Evolutionary conservation across 2,329 filamentous ascomycete species (phyloP).

Genomic region (Microcyclospora tardicrescens): DNA sequence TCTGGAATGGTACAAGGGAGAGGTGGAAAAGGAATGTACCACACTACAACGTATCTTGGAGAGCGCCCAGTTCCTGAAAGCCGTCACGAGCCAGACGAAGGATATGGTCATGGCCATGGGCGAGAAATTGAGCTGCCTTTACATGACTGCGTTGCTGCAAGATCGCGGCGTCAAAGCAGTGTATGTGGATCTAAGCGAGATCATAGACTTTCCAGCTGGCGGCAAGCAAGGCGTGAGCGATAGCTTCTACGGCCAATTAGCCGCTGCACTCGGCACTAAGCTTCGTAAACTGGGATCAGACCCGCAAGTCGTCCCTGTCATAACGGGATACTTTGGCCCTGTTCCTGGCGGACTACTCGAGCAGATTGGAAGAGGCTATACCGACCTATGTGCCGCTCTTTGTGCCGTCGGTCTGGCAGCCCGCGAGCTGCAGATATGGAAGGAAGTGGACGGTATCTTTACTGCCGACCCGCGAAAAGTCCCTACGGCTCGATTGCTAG

Average conservation of each 20-base stretch:
- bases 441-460: slow-evolving; percentile 95
- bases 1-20: slow-evolving; percentile 44
- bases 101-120: slow-evolving; percentile 82
- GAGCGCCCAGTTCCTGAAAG: slow-evolving; percentile 45
- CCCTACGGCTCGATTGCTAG: slow-evolving; percentile 79
- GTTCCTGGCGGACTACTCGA: slow-evolving; percentile 84
- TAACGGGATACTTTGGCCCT: slow-evolving; percentile 87
- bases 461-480: slow-evolving; percentile 76
- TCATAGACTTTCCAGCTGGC: slow-evolving; percentile 49
- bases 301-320: slow-evolving; percentile 31
- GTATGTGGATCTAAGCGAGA: slow-evolving; percentile 79
- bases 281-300: slow-evolving; percentile 32
- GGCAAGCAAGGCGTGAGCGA: slow-evolving; percentile 30
- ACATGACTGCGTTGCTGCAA: slow-evolving; percentile 73
- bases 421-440: slow-evolving; percentile 91
- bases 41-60: slow-evolving; percentile 63
- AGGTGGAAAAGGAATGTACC: slow-evolving; percentile 67
- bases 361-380: slow-evolving; percentile 89
- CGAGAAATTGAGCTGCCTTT: slow-evolving; percentile 87
- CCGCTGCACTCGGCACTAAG: slow-evolving; percentile 28
- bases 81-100: slow-evolving; percentile 38
- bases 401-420: slow-evolving; percentile 81
- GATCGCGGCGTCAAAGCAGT: slow-evolving; percentile 72
- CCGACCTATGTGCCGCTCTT: slow-evolving; percentile 85
- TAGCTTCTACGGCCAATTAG: slow-evolving; percentile 34